A percentile compares a stretch with the other conserved stretches of the same genome.
These are phyloP conservation scores for Pseudogymnoascus destructans DNA, from an alignment of 2,329 filamentous ascomycete genomes.

Conservation along the genomic window DNA sequence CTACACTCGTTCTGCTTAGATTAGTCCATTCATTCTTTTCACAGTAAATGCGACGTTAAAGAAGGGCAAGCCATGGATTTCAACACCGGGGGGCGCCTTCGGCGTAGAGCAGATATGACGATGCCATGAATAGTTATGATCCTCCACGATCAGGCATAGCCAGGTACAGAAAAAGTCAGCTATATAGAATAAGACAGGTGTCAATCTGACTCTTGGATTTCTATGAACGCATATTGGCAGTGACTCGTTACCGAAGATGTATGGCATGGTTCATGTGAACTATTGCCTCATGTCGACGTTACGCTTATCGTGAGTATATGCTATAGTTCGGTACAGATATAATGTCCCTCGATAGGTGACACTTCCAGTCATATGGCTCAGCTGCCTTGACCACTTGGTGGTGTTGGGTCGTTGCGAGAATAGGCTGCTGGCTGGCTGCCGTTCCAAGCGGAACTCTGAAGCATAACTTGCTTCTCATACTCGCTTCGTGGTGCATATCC, in stretches of 20 bases:
- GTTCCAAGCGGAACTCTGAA: slow-evolving; percentile 24
- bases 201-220: not conserved
- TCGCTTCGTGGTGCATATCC: slow-evolving; percentile 19
- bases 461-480: slow-evolving; percentile 21
- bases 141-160: slow-evolving; percentile 27
- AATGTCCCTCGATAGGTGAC: not conserved
- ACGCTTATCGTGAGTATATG: slow-evolving; percentile 2
- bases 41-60: slow-evolving; percentile 23
- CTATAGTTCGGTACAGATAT: not conserved
- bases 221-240: not conserved
- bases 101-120: slow-evolving; percentile 10
- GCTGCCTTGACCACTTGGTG: slow-evolving; percentile 35
- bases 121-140: slow-evolving; percentile 19
- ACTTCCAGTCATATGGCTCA: slow-evolving; percentile 22
- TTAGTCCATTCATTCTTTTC: slow-evolving; percentile 26
- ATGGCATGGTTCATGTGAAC: not conserved
- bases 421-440: slow-evolving; percentile 15
- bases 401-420: slow-evolving; percentile 31
- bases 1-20: slow-evolving; percentile 40
- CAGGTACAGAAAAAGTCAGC: slow-evolving; percentile 8
- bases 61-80: slow-evolving; percentile 36
- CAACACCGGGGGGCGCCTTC: slow-evolving; percentile 35
- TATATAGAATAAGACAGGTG: slow-evolving; percentile 4
- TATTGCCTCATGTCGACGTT: not conserved
- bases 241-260: not conserved